Percentiles rank a stretch among this genome's conserved stretches.
phyloP scores from a whole-genome alignment of 2,329 filamentous ascomycete genomes.

The Fusarium mangiferae region DNA sequence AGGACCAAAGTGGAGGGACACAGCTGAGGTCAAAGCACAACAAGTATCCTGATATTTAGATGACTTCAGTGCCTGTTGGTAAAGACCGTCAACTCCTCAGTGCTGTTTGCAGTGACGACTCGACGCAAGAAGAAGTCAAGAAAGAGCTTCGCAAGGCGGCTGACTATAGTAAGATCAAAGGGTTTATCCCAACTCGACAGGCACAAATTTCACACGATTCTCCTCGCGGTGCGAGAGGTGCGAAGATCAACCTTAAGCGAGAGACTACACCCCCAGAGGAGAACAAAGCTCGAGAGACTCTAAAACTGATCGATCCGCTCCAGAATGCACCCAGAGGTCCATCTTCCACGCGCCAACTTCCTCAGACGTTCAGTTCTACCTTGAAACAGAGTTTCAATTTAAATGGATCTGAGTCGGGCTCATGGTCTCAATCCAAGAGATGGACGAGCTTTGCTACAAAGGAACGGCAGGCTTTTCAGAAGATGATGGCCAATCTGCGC shows the following conservation, averaged over 20 bases:
- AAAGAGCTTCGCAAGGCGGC: constrained; percentile 17
- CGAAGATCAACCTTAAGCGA: not conserved
- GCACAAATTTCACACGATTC: constrained; percentile 14
- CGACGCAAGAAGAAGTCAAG: constrained; percentile 1
- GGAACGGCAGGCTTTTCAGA: constrained; percentile 50
- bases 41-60: constrained; percentile 25
- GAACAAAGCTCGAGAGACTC: not conserved
- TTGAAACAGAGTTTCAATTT: constrained; percentile 6
- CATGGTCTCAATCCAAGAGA: constrained; percentile 53
- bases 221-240: not conserved
- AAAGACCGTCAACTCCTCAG: constrained; percentile 17
- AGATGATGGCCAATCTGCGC: constrained; percentile 49
- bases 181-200: constrained; percentile 33
- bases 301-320: not conserved
- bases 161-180: constrained; percentile 15
- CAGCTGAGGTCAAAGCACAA: not conserved
- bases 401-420: constrained; percentile 34
- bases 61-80: constrained; percentile 23
- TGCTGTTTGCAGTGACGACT: not conserved
- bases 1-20: not conserved
- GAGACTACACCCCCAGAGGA: not conserved
- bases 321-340: constrained; percentile 24
- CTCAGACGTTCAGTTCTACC: constrained; percentile 10
- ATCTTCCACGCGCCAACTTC: constrained; percentile 12
- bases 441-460: constrained; percentile 52